Evolutionary conservation across 2,329 filamentous ascomycete species (phyloP).

Genomic region (Elsinoe arachidis): DNA sequence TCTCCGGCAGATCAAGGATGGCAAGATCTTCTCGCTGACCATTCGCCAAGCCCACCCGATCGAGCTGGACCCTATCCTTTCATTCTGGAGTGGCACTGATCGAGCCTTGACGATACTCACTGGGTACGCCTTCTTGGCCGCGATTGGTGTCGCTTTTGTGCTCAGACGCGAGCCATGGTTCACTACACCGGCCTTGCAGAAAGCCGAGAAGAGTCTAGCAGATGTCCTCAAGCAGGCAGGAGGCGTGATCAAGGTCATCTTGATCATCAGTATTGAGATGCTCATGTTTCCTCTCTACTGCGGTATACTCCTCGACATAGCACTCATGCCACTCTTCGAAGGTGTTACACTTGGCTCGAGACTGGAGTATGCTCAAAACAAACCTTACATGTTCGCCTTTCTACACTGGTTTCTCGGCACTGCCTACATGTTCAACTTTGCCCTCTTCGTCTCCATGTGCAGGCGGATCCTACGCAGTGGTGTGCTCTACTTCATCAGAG

Average conservation of each 20-base stretch:
- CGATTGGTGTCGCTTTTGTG: conserved; percentile 71
- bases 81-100: conserved; percentile 44
- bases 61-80: conserved; percentile 30
- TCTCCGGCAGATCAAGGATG: conserved; percentile 7
- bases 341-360: conserved; percentile 68
- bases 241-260: conserved; percentile 92
- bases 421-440: conserved; percentile 99
- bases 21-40: conserved; percentile 14
- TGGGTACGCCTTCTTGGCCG: conserved; percentile 70
- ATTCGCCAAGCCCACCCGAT: conserved; percentile 6
- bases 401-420: conserved; percentile 98
- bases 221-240: conserved; percentile 87
- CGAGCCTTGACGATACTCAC: conserved; percentile 64
- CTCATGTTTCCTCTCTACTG: conserved; percentile 94
- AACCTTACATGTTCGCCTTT: conserved; percentile 84
- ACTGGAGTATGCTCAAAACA: conserved; percentile 65
- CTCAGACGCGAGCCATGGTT: conserved; percentile 65
- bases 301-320: conserved; percentile 78
- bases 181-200: conserved; percentile 44
- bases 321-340: conserved; percentile 81
- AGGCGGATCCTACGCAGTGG: conserved; percentile 93
- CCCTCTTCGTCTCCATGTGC: conserved; percentile 97
- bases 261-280: conserved; percentile 99
- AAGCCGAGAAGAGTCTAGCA: conserved; percentile 64
- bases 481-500: conserved; percentile 94